Conservation (phyloP, 1,139 yeast species). For the Ogataea hybrid region DNA sequence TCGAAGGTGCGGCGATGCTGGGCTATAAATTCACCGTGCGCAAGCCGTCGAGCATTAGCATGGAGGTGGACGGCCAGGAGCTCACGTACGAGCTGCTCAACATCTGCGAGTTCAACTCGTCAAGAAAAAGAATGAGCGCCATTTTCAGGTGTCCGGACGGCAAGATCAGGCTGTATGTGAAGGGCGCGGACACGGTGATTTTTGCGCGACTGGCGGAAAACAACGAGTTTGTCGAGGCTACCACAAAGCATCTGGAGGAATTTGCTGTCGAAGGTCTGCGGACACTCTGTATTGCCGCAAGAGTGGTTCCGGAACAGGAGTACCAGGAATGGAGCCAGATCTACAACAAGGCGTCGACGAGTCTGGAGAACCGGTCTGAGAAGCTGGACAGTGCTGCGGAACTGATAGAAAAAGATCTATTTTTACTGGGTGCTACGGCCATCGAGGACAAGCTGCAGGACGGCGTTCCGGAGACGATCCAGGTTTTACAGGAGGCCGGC, state of each 20-base stretch:
- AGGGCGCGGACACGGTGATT: constrained; percentile 98
- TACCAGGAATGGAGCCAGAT: constrained; percentile 58
- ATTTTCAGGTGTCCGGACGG: constrained; percentile 95
- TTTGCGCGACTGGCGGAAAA: constrained; percentile 75
- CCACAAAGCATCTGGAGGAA: constrained; percentile 87
- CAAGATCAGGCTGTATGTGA: constrained; percentile 80
- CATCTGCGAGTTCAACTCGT: constrained; percentile 94
- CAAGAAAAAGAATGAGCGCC: constrained; percentile 97
- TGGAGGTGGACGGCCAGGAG: constrained; percentile 49
- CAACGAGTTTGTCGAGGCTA: constrained; percentile 78
- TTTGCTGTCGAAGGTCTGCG: constrained; percentile 96
- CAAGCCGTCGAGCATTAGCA: constrained; percentile 77
- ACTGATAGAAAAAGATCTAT: constrained; percentile 73
- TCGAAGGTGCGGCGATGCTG: constrained; percentile 88
- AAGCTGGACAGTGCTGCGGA: constrained; percentile 85
- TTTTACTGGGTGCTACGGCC: constrained; percentile 93
- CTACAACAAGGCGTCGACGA: constrained; percentile 79
- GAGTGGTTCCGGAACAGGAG: constrained; percentile 78
- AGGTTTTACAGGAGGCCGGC: constrained; percentile 92
- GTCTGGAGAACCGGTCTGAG: constrained; percentile 70
- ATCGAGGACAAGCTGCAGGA: constrained; percentile 97
- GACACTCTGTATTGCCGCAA: constrained; percentile 88
- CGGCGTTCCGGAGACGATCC: constrained; percentile 97
- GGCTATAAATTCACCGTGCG: constrained; percentile 86
- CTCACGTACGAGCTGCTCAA: constrained; percentile 76